Base-by-base conservation (phyloP, 345 rosid genomes). In the Hevea brasiliensis region DNA sequence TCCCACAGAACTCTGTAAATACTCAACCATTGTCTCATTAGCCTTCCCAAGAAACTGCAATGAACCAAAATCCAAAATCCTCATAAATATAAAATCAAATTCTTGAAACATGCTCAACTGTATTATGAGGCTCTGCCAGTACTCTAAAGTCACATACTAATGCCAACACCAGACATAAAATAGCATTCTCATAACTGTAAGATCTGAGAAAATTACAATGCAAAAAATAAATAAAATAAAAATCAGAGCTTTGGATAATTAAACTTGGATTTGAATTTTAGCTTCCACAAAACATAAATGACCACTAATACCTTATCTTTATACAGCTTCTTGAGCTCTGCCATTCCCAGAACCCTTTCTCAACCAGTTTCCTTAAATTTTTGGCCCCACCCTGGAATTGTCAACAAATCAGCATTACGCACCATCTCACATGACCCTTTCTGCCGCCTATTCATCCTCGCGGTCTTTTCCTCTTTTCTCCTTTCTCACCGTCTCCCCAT, bases 351-450 rank as follows among this genome's bases (percentile, higher is more conserved):
- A 95, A 89, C 65, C 99, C 99, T 71, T 92, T 92, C 26, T 91
- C 97, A 42, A 92, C 93, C 61, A 95, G 83, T 79, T 95, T 95
- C 81, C 94, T 89, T 80, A 89, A 87, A 71, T 95, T 95, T 80
- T 96, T 89, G 0, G 92, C 99, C 99, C 7, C 92, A 93, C 9
- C 99, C 99, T 0, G 99, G 99, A 78, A 95, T 92, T 20, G 89
- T 84, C 81, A 95, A 80, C 90, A 95, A 85, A 86, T 92, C 98
- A 32, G 88, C 91, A 62, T 84, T 91, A 60, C 85, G 85, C 17
- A 63, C 74, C 50, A 84, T 70, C 13, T 84, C 84, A 44, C 80
- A 72, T 0, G 85, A 75, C 37, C 82, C 85, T 78, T 84, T 87
- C 72, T 72, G 90, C 75, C 88, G 76, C 54, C 92, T 87, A 75